phyloP scores from a whole-genome alignment of 2,329 filamentous ascomycete species.

The Rhynchosporium graminicola region DNA sequence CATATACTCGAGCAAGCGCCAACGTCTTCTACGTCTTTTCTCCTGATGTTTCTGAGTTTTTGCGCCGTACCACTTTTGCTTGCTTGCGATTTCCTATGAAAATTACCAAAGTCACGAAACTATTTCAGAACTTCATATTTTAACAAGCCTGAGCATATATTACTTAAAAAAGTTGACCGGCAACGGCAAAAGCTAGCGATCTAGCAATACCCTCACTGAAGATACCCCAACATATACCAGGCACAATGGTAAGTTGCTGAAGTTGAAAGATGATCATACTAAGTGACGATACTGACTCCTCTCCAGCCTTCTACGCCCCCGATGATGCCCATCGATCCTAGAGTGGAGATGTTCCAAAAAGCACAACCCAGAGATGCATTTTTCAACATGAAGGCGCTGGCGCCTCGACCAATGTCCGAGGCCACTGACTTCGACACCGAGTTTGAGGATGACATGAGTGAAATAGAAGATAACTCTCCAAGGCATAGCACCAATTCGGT shows the following conservation, averaged over 20 bases:
- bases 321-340: slow-evolving; percentile 36
- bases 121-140: too few relatives aligned
- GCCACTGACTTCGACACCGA: slow-evolving; percentile 80
- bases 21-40: slow-evolving; percentile 28
- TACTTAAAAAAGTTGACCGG: slow-evolving; percentile 33
- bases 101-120: not conserved
- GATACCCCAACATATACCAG: slow-evolving; percentile 30
- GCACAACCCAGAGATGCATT: slow-evolving; percentile 56
- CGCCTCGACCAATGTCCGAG: slow-evolving; percentile 65
- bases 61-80: slow-evolving; percentile 30
- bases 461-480: slow-evolving; percentile 62
- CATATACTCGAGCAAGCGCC: slow-evolving; percentile 40
- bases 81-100: slow-evolving; percentile 32
- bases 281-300: slow-evolving; percentile 27
- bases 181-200: slow-evolving; percentile 38
- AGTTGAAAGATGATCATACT: not conserved
- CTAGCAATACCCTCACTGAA: slow-evolving; percentile 32
- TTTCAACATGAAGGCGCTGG: slow-evolving; percentile 56
- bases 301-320: slow-evolving; percentile 33
- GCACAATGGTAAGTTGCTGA: slow-evolving; percentile 34
- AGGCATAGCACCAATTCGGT: slow-evolving; percentile 72
- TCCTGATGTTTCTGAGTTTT: slow-evolving; percentile 37
- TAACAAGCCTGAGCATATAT: slow-evolving; percentile 26
- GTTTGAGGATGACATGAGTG: slow-evolving; percentile 59
- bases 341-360: slow-evolving; percentile 49